Evolutionary conservation across 176 grass and related monocot genomes (phyloP), one percentile per base, ranked within the genome.

Genomic region (Eragrostis nindensis): DNA sequence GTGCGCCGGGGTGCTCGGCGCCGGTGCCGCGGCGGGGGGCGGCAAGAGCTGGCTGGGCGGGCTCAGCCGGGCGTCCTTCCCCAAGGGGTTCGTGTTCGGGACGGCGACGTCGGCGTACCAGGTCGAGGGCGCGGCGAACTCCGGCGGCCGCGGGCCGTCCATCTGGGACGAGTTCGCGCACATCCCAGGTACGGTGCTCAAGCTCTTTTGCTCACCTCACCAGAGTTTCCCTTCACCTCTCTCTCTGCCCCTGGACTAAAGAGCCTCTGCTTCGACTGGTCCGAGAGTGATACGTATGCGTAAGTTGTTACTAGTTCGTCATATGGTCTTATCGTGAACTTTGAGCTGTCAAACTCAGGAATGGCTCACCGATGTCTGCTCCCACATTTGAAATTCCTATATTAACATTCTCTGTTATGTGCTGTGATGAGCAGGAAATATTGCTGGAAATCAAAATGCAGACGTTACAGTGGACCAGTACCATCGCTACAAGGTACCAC

Each of bases 401-500:
- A 32, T 26, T 79, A n/a, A n/a, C n/a, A n/a, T n/a, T n/a, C n/a
- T n/a, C n/a, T n/a, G n/a, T n/a, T n/a, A n/a, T n/a, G n/a, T n/a
- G n/a, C 67, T 68, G 14, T 4, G 10, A 67, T 60, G 72, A 77
- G 17, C 57, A 97, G 94, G 91, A 22, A 82, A 62, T 6, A 36
- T 95, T 73, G 73, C 2, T 4, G 68, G 69, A 18, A 92, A 89
- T 67, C 73, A 76, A 76, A 95, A 88, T 64, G 89, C 66, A 75
- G 89, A 95, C 26, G 77, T 92, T 16, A 66, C 92, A 21, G 75
- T 76, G 13, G 92, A 95, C 68, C 73, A 89, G n/a, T 95, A 95
- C 62, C 92, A 92, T 79, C 87, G 76, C 57, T 92, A 92, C 69
- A 90, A 95, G 87, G 92, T 94, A 87, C n/a, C n/a, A n/a, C n/a